phyloP scores from a whole-genome alignment of 2,329 filamentous ascomycete genomes.

The Chaetomium sp. region DNA sequence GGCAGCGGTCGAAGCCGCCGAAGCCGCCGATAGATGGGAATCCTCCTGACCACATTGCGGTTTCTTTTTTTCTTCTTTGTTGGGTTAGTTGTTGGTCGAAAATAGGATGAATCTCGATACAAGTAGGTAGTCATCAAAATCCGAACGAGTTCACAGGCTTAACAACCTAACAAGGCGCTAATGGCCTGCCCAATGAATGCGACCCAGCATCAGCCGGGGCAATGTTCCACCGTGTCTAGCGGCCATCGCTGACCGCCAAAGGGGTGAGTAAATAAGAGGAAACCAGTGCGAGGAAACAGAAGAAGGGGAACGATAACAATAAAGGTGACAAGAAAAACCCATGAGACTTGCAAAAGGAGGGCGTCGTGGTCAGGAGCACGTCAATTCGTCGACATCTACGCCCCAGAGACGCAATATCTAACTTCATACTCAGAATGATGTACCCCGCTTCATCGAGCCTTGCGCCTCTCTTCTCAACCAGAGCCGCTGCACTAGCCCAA shows the following conservation, averaged over 20 bases:
- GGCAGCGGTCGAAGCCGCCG: slow-evolving; percentile 15
- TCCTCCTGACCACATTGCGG: background rate
- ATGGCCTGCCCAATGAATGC: background rate
- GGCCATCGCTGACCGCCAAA: background rate
- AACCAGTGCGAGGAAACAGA: background rate
- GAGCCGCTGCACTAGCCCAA: slow-evolving; percentile 31
- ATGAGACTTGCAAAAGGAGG: background rate
- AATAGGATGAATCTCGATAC: background rate
- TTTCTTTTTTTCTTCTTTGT: background rate
- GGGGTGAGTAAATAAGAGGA: background rate
- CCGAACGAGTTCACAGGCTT: too few relatives aligned
- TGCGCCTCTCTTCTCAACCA: slow-evolving; percentile 59
- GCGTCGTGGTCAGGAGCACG: background rate
- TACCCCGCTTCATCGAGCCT: background rate
- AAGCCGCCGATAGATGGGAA: slow-evolving; percentile 1
- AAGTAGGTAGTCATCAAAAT: background rate
- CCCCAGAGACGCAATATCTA: background rate
- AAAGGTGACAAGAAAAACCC: background rate
- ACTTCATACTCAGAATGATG: background rate
- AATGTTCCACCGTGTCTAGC: background rate
- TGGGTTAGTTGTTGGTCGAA: background rate
- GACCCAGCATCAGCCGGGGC: background rate
- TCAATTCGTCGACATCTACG: background rate
- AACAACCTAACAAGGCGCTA: background rate
- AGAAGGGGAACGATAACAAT: background rate